A percentile compares a stretch with the other conserved stretches of the same genome.
These are phyloP conservation scores for Gypsophila paniculata DNA, from an alignment of 179 eudicot genomes.

Conservation along the genomic window DNA sequence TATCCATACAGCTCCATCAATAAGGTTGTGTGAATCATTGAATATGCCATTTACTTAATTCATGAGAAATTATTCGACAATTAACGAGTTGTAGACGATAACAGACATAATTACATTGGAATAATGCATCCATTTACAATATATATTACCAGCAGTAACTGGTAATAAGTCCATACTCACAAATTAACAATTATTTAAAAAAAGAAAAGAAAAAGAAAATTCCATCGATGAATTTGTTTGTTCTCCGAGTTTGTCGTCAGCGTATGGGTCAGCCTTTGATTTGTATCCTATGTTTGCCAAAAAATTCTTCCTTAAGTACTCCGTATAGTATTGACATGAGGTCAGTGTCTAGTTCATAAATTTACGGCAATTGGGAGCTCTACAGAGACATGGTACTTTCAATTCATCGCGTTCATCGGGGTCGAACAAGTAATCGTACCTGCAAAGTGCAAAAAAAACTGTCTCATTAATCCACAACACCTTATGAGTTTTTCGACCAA, in stretches of 20 bases:
- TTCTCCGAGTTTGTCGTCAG: constrained; percentile 11
- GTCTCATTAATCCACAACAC: background rate
- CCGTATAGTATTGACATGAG: background rate
- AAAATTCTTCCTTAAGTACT: constrained; percentile 8
- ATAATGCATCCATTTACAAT: constrained; percentile 32
- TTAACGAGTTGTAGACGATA: background rate
- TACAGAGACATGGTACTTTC: constrained; percentile 79
- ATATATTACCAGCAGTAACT: constrained; percentile 23
- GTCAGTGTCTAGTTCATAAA: constrained; percentile 52
- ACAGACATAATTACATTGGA: constrained; percentile 27
- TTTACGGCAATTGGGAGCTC: constrained; percentile 69
- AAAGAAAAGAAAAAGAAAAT: background rate
- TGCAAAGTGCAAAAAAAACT: constrained; percentile 34
- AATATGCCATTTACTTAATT: background rate
- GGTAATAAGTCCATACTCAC: constrained; percentile 24
- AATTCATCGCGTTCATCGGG: constrained; percentile 72
- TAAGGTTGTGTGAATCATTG: too few species aligned
- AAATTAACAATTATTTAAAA: background rate
- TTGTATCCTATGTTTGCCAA: constrained; percentile 22
- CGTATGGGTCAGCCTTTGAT: constrained; percentile 21
- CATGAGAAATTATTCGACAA: background rate
- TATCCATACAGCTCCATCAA: too few species aligned
- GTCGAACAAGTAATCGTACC: constrained; percentile 82
- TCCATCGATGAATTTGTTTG: background rate
- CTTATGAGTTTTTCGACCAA: background rate